Evolutionary conservation across 768 basidiomycete genomes (phyloP), one percentile per base, ranked within the genome.

Genomic region (Cyclocybe aegerita): DNA sequence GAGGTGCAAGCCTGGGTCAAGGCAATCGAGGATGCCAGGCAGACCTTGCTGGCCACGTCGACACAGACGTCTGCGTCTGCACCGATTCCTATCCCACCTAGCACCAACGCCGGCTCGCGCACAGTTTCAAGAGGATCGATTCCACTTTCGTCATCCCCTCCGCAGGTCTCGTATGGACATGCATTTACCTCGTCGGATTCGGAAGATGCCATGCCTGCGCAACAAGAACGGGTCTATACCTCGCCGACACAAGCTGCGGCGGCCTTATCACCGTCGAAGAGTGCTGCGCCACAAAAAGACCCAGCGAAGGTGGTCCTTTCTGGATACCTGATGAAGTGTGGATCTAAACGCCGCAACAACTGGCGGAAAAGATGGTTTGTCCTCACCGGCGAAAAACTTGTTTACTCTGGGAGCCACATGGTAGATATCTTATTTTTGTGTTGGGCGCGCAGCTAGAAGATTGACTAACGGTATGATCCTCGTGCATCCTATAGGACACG

Each of bases 331-430:
- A 93, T 95, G 90, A 98, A 98, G 64, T 94, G 93, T 67, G 94
- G 93, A 23, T 86, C 87, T 39, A 93, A 95, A 58, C 82, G 96
- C 62, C 87, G 90, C 60, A 91, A 23, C 23, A 23, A 84, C 57
- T 99, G 97, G 97, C 80, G 93, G 49, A 98, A 99, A 70, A 74
- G 97, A 29, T 98, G 95, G 96, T 98, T 99, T 61, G 85, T 91
- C 34, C 74, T 99, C n/a, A 93, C 86, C 35, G 85, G 85, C 35
- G 91, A 93, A 60, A 89, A 85, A 63, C 71, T 99, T 46, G 72
- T 92, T 33, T 99, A 99, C 72, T 86, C 85, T 8, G 84, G 85
- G 43, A 94, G 88, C 65, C 97, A 99, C 72, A 98, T 98, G 94
- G 95, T 96, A 62, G 23, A 23, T 55, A 86, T 76, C 37, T 34